Evolutionary conservation across 163 green algal species (phyloP).

Genomic region (Chlorella variabilis): DNA sequence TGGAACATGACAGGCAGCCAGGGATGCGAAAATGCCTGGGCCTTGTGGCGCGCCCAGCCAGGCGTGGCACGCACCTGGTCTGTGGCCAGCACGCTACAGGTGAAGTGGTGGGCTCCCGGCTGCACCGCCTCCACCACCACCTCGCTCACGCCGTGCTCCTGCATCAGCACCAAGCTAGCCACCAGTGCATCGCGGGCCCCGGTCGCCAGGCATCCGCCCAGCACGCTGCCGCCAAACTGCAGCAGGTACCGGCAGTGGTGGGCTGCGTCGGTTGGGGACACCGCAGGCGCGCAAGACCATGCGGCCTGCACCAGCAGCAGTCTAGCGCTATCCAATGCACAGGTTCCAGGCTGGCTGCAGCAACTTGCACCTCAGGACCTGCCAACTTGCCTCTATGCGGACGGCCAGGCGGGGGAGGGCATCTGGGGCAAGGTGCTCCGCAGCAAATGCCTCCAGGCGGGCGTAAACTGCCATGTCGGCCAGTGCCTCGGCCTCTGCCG

Average conservation of each 20-base stretch:
- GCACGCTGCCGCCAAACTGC: conserved; percentile 27
- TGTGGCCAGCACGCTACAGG: conserved; percentile 31
- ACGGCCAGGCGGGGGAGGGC: conserved; percentile 29
- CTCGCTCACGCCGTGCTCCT: conserved; percentile 8
- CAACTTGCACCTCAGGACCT: too few species aligned
- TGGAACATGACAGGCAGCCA: too few species aligned
- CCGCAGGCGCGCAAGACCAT: too few species aligned
- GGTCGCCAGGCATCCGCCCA: conserved; percentile 20
- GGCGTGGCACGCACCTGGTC: conserved; percentile 7
- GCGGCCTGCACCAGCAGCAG: too few species aligned
- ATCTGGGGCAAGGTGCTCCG: not conserved
- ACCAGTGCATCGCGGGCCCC: conserved; percentile 21
- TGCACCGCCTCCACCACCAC: conserved; percentile 41
- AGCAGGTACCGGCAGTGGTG: not conserved
- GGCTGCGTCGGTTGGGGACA: too few species aligned
- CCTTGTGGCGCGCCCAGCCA: not conserved
- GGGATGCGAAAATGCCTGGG: too few species aligned
- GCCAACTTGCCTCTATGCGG: conserved; percentile 26
- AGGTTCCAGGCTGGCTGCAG: too few species aligned
- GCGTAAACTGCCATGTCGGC: not conserved
- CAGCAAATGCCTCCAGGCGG: conserved; percentile 8
- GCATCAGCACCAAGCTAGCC: conserved; percentile 13
- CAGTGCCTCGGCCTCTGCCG: not conserved
- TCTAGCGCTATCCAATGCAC: too few species aligned
- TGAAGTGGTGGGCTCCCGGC: conserved; percentile 37